A percentile compares a stretch with the other conserved stretches of the same genome.
Evolutionary conservation across 2,329 filamentous ascomycete genomes (phyloP).

Genomic region (Blumeria graminis): DNA sequence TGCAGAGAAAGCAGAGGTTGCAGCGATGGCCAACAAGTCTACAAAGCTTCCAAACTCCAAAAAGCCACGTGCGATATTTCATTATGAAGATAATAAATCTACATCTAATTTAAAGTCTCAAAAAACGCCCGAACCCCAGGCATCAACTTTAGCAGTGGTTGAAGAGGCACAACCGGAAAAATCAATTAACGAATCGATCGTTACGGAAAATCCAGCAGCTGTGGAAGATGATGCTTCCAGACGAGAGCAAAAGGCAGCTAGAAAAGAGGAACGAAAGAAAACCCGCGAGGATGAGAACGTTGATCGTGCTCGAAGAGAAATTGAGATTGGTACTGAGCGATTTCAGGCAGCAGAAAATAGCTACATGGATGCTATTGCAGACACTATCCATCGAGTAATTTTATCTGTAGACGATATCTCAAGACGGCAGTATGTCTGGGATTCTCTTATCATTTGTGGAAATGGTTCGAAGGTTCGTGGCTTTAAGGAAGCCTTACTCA

Average conservation of each 20-base stretch:
- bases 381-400: conserved; percentile 61
- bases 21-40: conserved; percentile 26
- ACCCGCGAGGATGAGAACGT: conserved; percentile 16
- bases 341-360: conserved; percentile 44
- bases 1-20: conserved; percentile 26
- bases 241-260: conserved; percentile 11
- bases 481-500: conserved; percentile 70
- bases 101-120: conserved; percentile 15
- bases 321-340: conserved; percentile 56
- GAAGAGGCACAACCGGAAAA: conserved; percentile 4
- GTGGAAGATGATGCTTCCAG: conserved; percentile 8
- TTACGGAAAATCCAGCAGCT: conserved; percentile 4
- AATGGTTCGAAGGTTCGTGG: conserved; percentile 54
- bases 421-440: conserved; percentile 74
- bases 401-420: conserved; percentile 63
- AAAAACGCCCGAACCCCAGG: conserved; percentile 15
- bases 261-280: conserved; percentile 13
- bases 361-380: conserved; percentile 63
- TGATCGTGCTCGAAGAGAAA: conserved; percentile 36
- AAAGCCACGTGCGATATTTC: conserved; percentile 42
- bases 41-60: conserved; percentile 47
- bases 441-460: conserved; percentile 73
- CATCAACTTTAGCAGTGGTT: conserved; percentile 5
- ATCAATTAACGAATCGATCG: conserved; percentile 4
- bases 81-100: conserved; percentile 38